Evolutionary conservation across 805 yeast genomes (phyloP).

Genomic region (Metschnikowia bowlesiae): DNA sequence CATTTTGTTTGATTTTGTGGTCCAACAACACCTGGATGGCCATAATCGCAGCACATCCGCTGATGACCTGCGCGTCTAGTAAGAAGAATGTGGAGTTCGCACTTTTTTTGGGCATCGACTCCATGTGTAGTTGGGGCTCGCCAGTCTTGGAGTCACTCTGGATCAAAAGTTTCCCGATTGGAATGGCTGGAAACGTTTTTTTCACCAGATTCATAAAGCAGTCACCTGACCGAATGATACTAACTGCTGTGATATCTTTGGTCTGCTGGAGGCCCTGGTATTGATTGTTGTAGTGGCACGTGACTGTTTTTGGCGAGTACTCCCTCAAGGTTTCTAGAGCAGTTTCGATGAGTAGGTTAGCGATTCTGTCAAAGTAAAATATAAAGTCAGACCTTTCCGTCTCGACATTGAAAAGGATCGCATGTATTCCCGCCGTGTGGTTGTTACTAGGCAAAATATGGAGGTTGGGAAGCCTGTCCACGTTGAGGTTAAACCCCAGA

Average conservation of each 20-base stretch:
- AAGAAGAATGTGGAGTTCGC: constrained; percentile 49
- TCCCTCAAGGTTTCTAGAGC: constrained; percentile 54
- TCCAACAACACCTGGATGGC: constrained; percentile 84
- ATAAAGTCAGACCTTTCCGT: constrained; percentile 73
- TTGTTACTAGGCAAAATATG: constrained; percentile 46
- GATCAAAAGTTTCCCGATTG: constrained; percentile 77
- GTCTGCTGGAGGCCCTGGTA: constrained; percentile 40
- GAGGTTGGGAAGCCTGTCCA: constrained; percentile 27
- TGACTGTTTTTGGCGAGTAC: constrained; percentile 31
- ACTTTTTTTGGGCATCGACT: constrained; percentile 53
- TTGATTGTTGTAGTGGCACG: constrained; percentile 19
- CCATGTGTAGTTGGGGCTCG: constrained; percentile 89
- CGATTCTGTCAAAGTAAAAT: constrained; percentile 81
- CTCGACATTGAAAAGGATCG: constrained; percentile 55
- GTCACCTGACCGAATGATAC: constrained; percentile 87
- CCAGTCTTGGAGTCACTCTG: constrained; percentile 88
- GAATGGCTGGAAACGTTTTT: constrained; percentile 70
- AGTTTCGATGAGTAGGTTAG: constrained; percentile 60
- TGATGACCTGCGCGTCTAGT: constrained; percentile 81
- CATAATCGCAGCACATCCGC: constrained; percentile 95
- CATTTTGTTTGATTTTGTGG: constrained; percentile 59
- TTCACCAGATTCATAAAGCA: constrained; percentile 79
- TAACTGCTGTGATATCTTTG: constrained; percentile 64
- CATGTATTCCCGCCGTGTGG: constrained; percentile 68
- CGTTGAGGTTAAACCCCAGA: constrained; percentile 28